A percentile compares a stretch with the other conserved stretches of the same genome.
These are phyloP conservation scores for Dothiorella sarmentorum DNA, from an alignment of 2,329 filamentous ascomycete genomes.

Conservation along the genomic window DNA sequence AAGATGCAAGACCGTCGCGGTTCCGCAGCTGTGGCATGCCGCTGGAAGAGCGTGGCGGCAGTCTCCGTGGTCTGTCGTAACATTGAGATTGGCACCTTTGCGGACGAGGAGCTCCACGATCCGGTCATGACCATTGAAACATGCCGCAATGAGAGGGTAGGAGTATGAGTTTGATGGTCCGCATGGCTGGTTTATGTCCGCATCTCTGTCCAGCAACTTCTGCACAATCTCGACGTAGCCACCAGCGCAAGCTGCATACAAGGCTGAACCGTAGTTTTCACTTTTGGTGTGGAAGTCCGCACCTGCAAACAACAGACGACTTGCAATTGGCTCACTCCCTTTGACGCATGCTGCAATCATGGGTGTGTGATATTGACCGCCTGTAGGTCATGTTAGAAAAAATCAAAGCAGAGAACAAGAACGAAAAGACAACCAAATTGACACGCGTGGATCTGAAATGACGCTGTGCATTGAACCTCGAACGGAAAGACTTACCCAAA, in stretches of 20 bases:
- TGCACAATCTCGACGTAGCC: background rate
- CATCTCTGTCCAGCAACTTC: background rate
- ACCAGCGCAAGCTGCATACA: background rate
- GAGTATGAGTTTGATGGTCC: background rate
- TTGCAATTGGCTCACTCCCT: background rate
- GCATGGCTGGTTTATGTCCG: background rate
- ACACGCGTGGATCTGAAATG: no score
- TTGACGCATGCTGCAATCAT: background rate
- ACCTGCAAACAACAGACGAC: background rate
- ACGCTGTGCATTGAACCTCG: no score
- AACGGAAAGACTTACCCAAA: background rate
- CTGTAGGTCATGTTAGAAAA: background rate
- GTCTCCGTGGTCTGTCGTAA: background rate
- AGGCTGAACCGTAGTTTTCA: background rate
- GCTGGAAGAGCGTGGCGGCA: background rate
- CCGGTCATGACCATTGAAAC: background rate
- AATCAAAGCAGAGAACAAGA: no score
- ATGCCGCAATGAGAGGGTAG: background rate
- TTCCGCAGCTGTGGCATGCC: background rate
- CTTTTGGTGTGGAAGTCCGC: background rate
- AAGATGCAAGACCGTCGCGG: background rate
- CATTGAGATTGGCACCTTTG: background rate
- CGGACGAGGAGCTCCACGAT: background rate
- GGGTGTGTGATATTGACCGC: background rate
- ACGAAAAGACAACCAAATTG: no score